Evolutionary conservation across 1,284 basidiomycete genomes (phyloP), one percentile per base, ranked within the genome.

Genomic region (Sanghuangporus baumii): DNA sequence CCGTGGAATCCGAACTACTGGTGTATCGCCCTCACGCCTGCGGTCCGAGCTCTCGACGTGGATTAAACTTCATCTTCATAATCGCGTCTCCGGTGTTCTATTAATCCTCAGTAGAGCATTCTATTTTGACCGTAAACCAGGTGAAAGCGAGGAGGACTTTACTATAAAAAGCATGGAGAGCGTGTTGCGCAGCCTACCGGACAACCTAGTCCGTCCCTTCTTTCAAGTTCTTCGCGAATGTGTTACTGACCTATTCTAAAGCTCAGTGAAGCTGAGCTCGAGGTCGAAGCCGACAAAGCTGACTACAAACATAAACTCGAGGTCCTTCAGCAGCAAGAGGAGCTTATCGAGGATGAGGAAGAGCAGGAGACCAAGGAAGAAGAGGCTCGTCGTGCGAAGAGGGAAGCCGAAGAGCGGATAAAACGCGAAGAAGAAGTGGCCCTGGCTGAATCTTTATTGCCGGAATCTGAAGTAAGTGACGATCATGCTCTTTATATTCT

Each of bases 271-370:
- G 93, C 96, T 26, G 96, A 98, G 75, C 83, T 99, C 55, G 92
- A 95, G 75, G 95, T 98, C 51, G 93, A 94, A 70, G 91, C 89
- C 62, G 94, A 97, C 58, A 90, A 91, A 60, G 93, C 95, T 14
- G 94, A 88, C 70, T 98, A 98, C 84, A 97, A 98, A 81, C 94
- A 98, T 80, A 95, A 96, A 76, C 85, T 99, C 64, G 96, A 98
- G 69, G 96, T 99, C 7, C 79, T 99, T 73, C 92, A 97, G 71
- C 93, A 99, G 73, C 96, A 99, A 76, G 94, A 99, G 74, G 96
- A 99, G 75, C 91, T 99, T 65, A 99, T 99, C 73, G 96, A 98
- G 74, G 96, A 98, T 73, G 96, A 99, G 76, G 88, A 96, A 67
- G 96, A 98, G 74, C 96, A 99, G 76, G 97, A 99, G 70, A 86